Evolutionary conservation across 306 rosid genomes (phyloP).

Genomic region (Citrullus colocynthis): DNA sequence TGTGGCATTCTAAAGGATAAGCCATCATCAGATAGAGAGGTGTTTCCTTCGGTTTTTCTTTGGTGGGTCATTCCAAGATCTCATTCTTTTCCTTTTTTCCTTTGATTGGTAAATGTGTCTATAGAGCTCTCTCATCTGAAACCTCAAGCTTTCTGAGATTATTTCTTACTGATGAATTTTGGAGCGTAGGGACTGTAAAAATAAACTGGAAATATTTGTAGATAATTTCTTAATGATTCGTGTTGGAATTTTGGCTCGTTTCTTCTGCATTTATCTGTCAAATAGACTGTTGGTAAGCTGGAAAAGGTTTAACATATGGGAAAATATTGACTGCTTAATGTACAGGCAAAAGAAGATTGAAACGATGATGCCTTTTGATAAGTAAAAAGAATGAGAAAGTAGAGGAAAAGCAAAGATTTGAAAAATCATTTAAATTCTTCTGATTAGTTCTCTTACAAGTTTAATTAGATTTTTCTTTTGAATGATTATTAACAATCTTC

Average conservation of each 20-base stretch:
- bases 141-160: background rate
- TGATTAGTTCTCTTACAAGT: background rate
- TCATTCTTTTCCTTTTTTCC: background rate
- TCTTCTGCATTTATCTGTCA: background rate
- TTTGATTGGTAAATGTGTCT: background rate
- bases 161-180: background rate
- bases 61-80: background rate
- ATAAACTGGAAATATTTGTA: background rate
- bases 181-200: background rate
- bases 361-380: background rate
- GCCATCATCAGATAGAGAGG: conserved; percentile 24
- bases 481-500: background rate
- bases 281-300: background rate
- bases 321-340: background rate
- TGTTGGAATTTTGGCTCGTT: background rate
- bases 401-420: background rate
- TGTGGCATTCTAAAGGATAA: conserved; percentile 42
- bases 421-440: background rate
- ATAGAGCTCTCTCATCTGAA: background rate
- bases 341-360: background rate
- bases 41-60: background rate
- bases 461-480: background rate
- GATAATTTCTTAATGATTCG: background rate
- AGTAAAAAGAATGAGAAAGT: background rate
- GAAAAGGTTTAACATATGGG: background rate